Base-by-base conservation (phyloP, 1,284 basidiomycete genomes). In the Fistulina hepatica region DNA sequence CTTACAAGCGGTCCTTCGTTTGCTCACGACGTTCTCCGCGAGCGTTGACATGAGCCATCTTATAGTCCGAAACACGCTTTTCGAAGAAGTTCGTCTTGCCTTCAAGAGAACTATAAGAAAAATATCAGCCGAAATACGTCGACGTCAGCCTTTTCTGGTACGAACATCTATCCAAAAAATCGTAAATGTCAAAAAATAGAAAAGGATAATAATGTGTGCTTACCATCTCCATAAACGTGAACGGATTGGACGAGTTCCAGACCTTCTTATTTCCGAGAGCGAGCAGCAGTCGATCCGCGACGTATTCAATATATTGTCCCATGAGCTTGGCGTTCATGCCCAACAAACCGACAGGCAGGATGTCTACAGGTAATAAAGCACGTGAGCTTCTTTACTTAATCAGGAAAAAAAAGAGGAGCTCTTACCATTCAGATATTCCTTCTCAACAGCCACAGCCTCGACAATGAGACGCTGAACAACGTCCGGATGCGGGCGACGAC, bases 161-260 rank as follows among this genome's bases (percentile, higher is more conserved):
- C n/a, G n/a, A n/a, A n/a, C n/a, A n/a, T n/a, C n/a, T n/a, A n/a
- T n/a, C n/a, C n/a, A n/a, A n/a, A n/a, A n/a, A n/a, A n/a, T n/a
- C n/a, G n/a, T n/a, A n/a, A n/a, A n/a, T n/a, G n/a, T n/a, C n/a
- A n/a, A n/a, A n/a, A n/a, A n/a, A n/a, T n/a, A n/a, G n/a, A n/a
- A n/a, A n/a, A n/a, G n/a, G n/a, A n/a, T n/a, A n/a, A n/a, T n/a
- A n/a, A n/a, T n/a, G n/a, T n/a, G n/a, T n/a, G n/a, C n/a, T n/a
- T n/a, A 90, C 91, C 76, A 91, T 84, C 52, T 93, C 89, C 90
- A 94, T 93, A 51, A 88, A 89, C 56, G 88, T 82, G 56, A 83
- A 83, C 23, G 88, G 86, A 55, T 92, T 92, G 19, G 73, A 62
- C 2, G 67, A 64, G 50, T 81, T 70, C 66, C 88, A 95, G 43